A percentile compares a stretch with the other conserved stretches of the same genome.
Conservation (phyloP, 1,284 basidiomycete species). For the Peniophora sp. region DNA sequence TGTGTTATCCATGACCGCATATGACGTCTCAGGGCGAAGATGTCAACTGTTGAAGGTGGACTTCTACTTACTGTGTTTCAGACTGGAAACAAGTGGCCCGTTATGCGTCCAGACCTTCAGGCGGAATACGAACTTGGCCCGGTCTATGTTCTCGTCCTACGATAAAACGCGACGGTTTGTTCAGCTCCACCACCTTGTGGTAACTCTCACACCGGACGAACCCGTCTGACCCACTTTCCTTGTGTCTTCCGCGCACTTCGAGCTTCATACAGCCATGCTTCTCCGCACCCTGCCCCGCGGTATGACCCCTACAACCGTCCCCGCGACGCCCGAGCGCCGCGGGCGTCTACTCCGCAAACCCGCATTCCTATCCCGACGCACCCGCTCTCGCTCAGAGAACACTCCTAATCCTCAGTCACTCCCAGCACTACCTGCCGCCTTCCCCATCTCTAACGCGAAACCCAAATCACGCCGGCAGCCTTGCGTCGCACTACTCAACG, state of each 20-base stretch:
- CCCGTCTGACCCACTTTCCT: too few relatives aligned
- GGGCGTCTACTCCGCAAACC: background rate
- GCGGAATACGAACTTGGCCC: too few relatives aligned
- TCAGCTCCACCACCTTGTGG: too few relatives aligned
- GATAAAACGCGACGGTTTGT: too few relatives aligned
- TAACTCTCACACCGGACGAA: too few relatives aligned
- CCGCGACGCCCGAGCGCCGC: background rate
- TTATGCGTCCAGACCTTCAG: too few relatives aligned
- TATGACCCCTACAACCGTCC: background rate
- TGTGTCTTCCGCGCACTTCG: background rate
- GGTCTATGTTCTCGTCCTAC: too few relatives aligned
- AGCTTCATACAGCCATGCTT: background rate
- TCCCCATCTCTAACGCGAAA: background rate
- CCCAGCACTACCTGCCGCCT: background rate
- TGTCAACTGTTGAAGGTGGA: too few relatives aligned
- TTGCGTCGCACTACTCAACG: conserved; percentile 40
- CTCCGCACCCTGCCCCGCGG: background rate
- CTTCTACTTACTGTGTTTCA: too few relatives aligned
- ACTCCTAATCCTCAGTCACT: background rate
- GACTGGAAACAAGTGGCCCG: too few relatives aligned
- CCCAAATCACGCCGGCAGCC: conserved; percentile 1
- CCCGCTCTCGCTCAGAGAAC: background rate
- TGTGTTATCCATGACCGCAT: too few relatives aligned
- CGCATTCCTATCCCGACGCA: background rate
- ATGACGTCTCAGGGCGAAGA: too few relatives aligned